These are phyloP conservation scores for Pichia thaimueangensis DNA, from an alignment of 805 yeast genomes.

Conservation along the genomic window DNA sequence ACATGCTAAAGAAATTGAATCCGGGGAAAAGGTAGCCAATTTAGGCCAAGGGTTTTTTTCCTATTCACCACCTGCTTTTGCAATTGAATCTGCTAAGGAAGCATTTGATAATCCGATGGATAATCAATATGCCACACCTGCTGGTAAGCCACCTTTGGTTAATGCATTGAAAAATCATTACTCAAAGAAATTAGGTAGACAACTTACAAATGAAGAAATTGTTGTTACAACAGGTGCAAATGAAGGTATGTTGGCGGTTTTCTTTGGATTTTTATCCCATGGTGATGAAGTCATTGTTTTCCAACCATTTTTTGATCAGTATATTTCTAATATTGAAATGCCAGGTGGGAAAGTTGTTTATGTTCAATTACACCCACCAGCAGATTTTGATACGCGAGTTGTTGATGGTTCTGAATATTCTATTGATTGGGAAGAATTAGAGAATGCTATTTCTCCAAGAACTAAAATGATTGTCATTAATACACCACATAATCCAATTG, in stretches of 20 bases:
- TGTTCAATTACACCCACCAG: conserved; percentile 81
- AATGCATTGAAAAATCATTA: conserved; percentile 67
- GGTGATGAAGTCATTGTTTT: conserved; percentile 96
- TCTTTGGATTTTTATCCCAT: conserved; percentile 74
- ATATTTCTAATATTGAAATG: conserved; percentile 87
- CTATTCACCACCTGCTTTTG: conserved; percentile 93
- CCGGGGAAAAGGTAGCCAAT: conserved; percentile 76
- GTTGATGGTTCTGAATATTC: conserved; percentile 85
- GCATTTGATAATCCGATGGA: conserved; percentile 68
- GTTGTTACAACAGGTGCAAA: conserved; percentile 94
- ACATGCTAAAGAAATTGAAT: conserved; percentile 62
- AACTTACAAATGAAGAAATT: conserved; percentile 53
- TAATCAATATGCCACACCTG: conserved; percentile 91
- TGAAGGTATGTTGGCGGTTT: conserved; percentile 83
- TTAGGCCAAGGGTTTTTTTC: conserved; percentile 98
- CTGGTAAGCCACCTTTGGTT: conserved; percentile 75
- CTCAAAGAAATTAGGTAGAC: conserved; percentile 55
- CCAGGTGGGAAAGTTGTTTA: conserved; percentile 90
- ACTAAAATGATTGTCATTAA: conserved; percentile 86
- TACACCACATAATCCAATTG: conserved; percentile 95
- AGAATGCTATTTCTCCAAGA: conserved; percentile 59
- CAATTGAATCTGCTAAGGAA: conserved; percentile 69
- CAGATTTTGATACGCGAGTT: conserved; percentile 52
- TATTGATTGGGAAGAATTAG: conserved; percentile 72
- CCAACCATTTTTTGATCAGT: conserved; percentile 96